These are phyloP conservation scores for Creolimax fragrantissima DNA, from an alignment of 78 protist genomes.

Conservation along the genomic window DNA sequence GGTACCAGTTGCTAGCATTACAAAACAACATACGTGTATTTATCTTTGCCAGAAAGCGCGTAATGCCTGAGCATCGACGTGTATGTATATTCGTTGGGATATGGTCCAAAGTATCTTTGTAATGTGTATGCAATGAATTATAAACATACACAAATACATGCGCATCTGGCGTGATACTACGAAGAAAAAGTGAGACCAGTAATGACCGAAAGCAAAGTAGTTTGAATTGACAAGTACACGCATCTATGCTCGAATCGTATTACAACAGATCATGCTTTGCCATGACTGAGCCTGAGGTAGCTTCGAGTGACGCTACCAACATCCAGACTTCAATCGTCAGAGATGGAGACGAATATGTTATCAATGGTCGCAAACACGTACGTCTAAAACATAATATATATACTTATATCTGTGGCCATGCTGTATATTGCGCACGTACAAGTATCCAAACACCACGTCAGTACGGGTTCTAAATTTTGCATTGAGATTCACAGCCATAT, in stretches of 20 bases:
- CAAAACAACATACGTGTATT: no score
- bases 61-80: no score
- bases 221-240: no score
- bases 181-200: no score
- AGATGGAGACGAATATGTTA: slow-evolving; percentile 46
- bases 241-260: neutral
- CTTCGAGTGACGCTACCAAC: slow-evolving; percentile 64
- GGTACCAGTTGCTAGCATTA: no score
- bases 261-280: slow-evolving; percentile 39
- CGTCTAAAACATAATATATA: neutral
- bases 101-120: no score
- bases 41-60: no score
- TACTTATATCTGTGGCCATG: no score
- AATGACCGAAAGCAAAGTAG: no score
- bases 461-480: neutral
- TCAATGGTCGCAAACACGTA: slow-evolving; percentile 70
- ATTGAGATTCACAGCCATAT: neutral
- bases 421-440: no score
- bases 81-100: no score
- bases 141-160: neutral
- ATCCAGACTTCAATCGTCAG: neutral
- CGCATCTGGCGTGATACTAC: no score
- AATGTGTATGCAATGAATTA: neutral
- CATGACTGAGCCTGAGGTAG: slow-evolving; percentile 77
- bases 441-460: neutral